phyloP scores from a whole-genome alignment of 768 basidiomycete genomes.

The Termitomyces sp. region DNA sequence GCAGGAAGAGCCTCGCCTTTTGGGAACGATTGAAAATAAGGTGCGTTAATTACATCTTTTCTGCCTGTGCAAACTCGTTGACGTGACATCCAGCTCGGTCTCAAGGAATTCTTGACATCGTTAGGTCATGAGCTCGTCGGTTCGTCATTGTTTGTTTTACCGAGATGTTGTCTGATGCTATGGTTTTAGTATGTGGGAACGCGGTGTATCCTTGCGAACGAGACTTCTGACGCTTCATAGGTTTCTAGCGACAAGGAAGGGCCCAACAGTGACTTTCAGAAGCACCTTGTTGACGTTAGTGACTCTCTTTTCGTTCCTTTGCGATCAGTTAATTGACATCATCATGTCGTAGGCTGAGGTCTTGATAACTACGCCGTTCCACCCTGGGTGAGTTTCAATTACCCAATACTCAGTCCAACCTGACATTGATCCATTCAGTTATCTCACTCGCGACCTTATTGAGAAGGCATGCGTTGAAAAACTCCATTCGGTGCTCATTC shows the following conservation, averaged over 20 bases:
- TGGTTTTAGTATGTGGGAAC: slow-evolving; percentile 4
- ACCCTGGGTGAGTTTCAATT: slow-evolving; percentile 46
- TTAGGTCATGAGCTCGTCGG: slow-evolving; percentile 74
- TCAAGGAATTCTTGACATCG: slow-evolving; percentile 60
- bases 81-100: slow-evolving; percentile 49
- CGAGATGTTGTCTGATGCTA: background rate
- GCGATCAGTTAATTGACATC: slow-evolving; percentile 2
- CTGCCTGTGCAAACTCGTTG: background rate
- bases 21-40: slow-evolving; percentile 79
- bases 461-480: slow-evolving; percentile 42
- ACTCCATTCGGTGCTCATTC: background rate
- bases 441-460: slow-evolving; percentile 68
- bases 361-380: slow-evolving; percentile 81
- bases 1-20: slow-evolving; percentile 61
- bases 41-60: slow-evolving; percentile 24
- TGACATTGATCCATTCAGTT: slow-evolving; percentile 25
- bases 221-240: slow-evolving; percentile 24
- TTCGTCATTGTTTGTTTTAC: slow-evolving; percentile 21
- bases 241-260: slow-evolving; percentile 84
- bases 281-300: slow-evolving; percentile 73
- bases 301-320: background rate
- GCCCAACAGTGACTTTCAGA: slow-evolving; percentile 73
- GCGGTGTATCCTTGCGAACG: background rate
- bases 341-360: slow-evolving; percentile 55
- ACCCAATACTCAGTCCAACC: background rate